Evolutionary conservation across 2,329 filamentous ascomycete genomes (phyloP), one percentile per base, ranked within the genome.

Genomic region (Colletotrichum nymphaeae): DNA sequence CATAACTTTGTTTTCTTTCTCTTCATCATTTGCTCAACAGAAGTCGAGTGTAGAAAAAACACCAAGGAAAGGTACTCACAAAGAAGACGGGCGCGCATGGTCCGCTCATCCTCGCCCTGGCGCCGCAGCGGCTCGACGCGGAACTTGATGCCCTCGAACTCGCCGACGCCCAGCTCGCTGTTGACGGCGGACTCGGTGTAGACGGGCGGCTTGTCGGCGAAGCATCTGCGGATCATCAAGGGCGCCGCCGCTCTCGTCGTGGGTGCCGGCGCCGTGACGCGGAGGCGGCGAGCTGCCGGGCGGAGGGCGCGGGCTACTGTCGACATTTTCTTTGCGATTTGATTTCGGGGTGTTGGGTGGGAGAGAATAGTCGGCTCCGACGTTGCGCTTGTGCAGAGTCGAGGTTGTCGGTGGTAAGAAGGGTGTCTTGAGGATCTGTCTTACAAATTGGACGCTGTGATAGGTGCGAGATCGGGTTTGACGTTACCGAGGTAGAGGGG

Each of bases 121-220:
- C 97, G 90, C 74, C 93, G 91, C 77, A 98, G 84, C n/a, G 97
- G 97, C 87, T 97, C 94, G 79, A 98, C 92, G 82, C 91, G 93
- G 85, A 98, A 98, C 72, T 90, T 89, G 75, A 93, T 94, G 76
- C 95, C 95, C 81, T 97, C 92, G 79, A 98, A 91, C 87, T 98
- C 95, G 80, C 95, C 95, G 78, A 97, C 94, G 57, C 87, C 91
- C 74, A 97, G 88, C 77, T 98, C 94, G 52, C 75, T 63, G 24
- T 70, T 71, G 72, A 49, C 71, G 56, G 77, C 62, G 22, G 63
- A 62, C 22, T 74, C 67, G 46, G 60, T 71, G 32, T 74, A 56
- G 55, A 71, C n/a, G 22, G 77, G 72, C 28, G 73, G 88, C 75
- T 49, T 77, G 77, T 60, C 75, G 52, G 67, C 56, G 56, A 71